Base-by-base conservation (phyloP, 83 land plant species). In the Larix sibirica region DNA sequence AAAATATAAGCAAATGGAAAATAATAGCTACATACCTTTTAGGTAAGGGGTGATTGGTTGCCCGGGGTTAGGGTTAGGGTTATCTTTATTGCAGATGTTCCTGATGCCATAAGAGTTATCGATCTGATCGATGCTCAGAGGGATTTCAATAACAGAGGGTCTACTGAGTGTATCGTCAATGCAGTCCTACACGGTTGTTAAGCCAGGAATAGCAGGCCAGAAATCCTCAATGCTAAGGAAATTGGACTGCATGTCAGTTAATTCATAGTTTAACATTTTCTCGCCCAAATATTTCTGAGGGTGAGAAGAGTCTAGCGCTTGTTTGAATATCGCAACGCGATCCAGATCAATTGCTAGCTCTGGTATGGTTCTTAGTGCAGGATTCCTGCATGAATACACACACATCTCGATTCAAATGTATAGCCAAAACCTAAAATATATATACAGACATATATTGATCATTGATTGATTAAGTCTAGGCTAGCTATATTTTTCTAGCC, bases 311-410 rank as follows among this genome's bases (percentile, higher is more conserved):
- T 38, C 76, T 40, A 54, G 2, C 16, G 58, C 58, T 12, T 54
- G 14, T 12, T 12, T 12, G 58, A 12, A 54, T 54, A 6, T 18
- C 23, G 20, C 42, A n/a, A 71, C 42, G 36, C 54, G n/a, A 42
- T 71, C 50, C 12, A 71, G 47, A 42, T 71, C 23, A 71, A n/a
- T 20, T 42, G 76, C 42, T 71, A 71, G 23, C 54, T 71, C 76
- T 71, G 75, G 21, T 70, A 40, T 70, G 10, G 20, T 38, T 31
- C 6, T 70, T 2, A 38, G 75, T 6, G 21, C 20, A 71, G 54
- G 24, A 18, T 71, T 71, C 18, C 24, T 20, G 76, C 44, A 7
- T 40, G 10, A 7, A 71, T 38, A 71, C n/a, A 67, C 1, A 71
- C 3, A 20, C 50, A 71, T 6, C 7, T 3, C 2, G 1, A 40